Conservation (phyloP, 2,329 filamentous ascomycete genomes). For the Fusarium robinianum region DNA sequence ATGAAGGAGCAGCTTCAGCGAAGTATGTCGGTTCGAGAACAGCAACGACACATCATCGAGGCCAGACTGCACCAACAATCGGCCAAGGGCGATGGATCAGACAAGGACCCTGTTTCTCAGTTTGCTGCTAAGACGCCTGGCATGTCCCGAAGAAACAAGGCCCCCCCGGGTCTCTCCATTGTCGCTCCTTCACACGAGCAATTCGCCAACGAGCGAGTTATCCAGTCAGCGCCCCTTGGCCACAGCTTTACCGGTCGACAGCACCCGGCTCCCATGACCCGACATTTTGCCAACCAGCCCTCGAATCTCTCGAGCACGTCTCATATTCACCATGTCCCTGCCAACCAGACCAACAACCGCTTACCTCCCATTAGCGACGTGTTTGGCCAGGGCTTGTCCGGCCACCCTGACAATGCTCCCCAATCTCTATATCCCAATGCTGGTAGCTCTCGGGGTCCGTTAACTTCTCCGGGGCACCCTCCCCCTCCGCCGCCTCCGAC, state of each 20-base stretch:
- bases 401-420: constrained; percentile 60
- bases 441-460: constrained; percentile 66
- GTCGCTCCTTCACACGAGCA: constrained; percentile 91
- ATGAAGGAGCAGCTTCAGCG: constrained; percentile 96
- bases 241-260: constrained; percentile 94
- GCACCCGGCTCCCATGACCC: constrained; percentile 73
- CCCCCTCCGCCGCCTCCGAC: constrained; percentile 57
- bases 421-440: constrained; percentile 61
- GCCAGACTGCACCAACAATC: constrained; percentile 85
- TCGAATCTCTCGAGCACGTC: constrained; percentile 82
- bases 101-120: constrained; percentile 55
- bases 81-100: constrained; percentile 73
- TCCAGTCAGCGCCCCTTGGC: constrained; percentile 92
- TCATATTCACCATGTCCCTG: constrained; percentile 88
- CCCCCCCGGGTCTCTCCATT: constrained; percentile 88
- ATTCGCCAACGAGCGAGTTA: constrained; percentile 91
- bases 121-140: constrained; percentile 72
- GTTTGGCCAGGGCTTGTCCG: constrained; percentile 77
- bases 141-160: constrained; percentile 74
- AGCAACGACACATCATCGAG: constrained; percentile 94
- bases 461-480: constrained; percentile 79
- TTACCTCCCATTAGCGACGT: constrained; percentile 94
- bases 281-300: constrained; percentile 79
- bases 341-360: constrained; percentile 86
- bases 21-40: constrained; percentile 89